phyloP scores from a whole-genome alignment of 2,329 filamentous ascomycete genomes.

The Claviceps pazoutovae region DNA sequence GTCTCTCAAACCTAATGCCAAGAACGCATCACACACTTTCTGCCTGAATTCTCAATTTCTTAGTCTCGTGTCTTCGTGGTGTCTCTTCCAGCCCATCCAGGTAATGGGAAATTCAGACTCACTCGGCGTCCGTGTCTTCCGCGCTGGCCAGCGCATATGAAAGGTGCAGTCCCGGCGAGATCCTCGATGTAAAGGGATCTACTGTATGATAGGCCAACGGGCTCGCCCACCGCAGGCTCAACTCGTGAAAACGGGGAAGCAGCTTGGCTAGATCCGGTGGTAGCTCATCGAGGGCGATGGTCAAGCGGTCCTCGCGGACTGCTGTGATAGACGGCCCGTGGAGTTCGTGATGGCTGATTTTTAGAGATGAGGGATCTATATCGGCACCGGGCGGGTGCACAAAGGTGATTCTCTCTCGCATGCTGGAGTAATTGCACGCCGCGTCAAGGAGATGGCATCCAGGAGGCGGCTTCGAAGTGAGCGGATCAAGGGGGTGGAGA shows the following conservation, averaged over 20 bases:
- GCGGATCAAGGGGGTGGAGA: background rate
- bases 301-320: conserved; percentile 67
- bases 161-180: conserved; percentile 70
- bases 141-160: conserved; percentile 48
- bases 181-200: conserved; percentile 58
- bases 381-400: conserved; percentile 50
- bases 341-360: conserved; percentile 41
- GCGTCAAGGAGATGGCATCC: too few species aligned
- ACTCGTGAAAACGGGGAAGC: conserved; percentile 50
- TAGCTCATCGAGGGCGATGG: conserved; percentile 59
- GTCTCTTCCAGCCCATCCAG: too few species aligned
- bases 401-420: conserved; percentile 73
- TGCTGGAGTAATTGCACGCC: conserved; percentile 19
- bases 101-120: background rate
- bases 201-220: conserved; percentile 40
- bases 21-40: conserved; percentile 44
- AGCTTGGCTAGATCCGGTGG: conserved; percentile 50
- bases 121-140: conserved; percentile 12
- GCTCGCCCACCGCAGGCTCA: conserved; percentile 71
- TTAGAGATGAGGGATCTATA: conserved; percentile 50
- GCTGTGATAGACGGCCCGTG: conserved; percentile 44
- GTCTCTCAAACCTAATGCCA: conserved; percentile 41
- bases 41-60: background rate
- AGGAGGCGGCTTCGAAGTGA: too few species aligned
- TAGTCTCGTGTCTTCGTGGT: background rate